Base-by-base conservation (phyloP, 1,284 basidiomycete species). In the Cryptococcus deneoformans region DNA sequence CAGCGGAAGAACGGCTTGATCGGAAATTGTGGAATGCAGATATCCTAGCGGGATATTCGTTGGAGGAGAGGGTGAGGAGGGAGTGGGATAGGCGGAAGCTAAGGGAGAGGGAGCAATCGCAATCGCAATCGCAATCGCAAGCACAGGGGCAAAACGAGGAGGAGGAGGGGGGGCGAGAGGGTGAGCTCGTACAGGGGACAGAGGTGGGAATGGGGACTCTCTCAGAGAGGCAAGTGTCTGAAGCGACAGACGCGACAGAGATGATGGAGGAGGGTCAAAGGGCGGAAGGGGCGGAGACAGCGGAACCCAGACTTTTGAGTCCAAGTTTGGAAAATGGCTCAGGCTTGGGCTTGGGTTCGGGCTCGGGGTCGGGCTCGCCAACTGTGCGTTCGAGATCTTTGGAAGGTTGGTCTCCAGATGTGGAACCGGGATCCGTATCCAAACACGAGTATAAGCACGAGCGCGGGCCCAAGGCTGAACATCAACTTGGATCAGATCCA, bases 1-100 rank as follows among this genome's bases (percentile, higher is more conserved):
- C 50, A 3, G 67, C 64, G 16, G 62, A 68, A 5, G 65, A 68
- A 35, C 60, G 71, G 48, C 52, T 52, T 12, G 75, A 75, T 57
- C 63, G 75, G 20, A 59, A 60, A 35, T 50, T 66, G 59, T 77
- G 75, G 75, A 74, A 74, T 52, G 67, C 65, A 7, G 75, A 77
- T 61, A 53, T 77, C 14, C 59, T 71, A 43, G 70, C 72, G 2
- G 75, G 75, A 1, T 75, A 75, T 58, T 63, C 58, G 1, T 56
- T 77, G 9, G 68, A 65, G 46, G 71, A 77, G 47, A 59, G 75
- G 48, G 73, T 77, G 0, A 38, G 52, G 38, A 62, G 75, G 38
- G 75, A 77, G 50, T 55, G 57, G 12, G 64, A 45, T 14, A 64
- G 69, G 47, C 40, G 62, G 57, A 43, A 36, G 40, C 35, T 24